Conservation (phyloP, 2,329 filamentous ascomycete genomes). For the Seiridium unicorne region DNA sequence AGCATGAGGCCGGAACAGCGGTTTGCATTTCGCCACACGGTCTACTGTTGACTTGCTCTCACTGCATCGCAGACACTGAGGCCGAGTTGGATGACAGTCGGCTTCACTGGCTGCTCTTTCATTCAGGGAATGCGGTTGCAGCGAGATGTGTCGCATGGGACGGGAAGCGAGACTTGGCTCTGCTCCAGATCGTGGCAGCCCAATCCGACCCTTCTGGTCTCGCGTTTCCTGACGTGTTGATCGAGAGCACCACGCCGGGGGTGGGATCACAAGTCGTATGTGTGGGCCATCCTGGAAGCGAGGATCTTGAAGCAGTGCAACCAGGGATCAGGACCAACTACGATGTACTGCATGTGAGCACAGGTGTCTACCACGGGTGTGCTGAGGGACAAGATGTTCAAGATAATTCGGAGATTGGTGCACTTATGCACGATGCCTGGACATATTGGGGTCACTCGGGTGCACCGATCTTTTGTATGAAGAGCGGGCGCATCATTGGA, state of each 20-base stretch:
- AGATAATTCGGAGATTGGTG: conserved; percentile 51
- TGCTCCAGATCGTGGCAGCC: conserved; percentile 37
- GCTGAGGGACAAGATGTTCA: conserved; percentile 38
- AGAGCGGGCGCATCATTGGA: conserved; percentile 40
- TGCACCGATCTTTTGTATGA: conserved; percentile 41
- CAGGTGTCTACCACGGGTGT: conserved; percentile 39
- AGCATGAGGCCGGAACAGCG: conserved; percentile 48
- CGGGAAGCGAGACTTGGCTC: conserved; percentile 40
- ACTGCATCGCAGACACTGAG: conserved; percentile 44
- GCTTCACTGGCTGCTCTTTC: conserved; percentile 41
- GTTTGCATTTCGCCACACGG: conserved; percentile 44
- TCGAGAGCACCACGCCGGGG: neutral
- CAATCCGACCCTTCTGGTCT: neutral
- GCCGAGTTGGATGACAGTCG: conserved; percentile 28
- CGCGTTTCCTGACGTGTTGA: neutral
- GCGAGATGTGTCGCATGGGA: conserved; percentile 41
- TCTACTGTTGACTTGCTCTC: conserved; percentile 47
- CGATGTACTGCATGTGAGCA: conserved; percentile 44
- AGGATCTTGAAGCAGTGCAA: conserved; percentile 39
- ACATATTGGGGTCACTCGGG: conserved; percentile 58
- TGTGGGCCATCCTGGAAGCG: conserved; percentile 32
- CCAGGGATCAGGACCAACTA: conserved; percentile 38
- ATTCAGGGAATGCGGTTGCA: conserved; percentile 35
- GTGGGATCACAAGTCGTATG: conserved; percentile 24
- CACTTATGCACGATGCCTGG: conserved; percentile 52